These are phyloP conservation scores for Exophiala alcalophila DNA, from an alignment of 2,329 filamentous ascomycete genomes.

Conservation along the genomic window DNA sequence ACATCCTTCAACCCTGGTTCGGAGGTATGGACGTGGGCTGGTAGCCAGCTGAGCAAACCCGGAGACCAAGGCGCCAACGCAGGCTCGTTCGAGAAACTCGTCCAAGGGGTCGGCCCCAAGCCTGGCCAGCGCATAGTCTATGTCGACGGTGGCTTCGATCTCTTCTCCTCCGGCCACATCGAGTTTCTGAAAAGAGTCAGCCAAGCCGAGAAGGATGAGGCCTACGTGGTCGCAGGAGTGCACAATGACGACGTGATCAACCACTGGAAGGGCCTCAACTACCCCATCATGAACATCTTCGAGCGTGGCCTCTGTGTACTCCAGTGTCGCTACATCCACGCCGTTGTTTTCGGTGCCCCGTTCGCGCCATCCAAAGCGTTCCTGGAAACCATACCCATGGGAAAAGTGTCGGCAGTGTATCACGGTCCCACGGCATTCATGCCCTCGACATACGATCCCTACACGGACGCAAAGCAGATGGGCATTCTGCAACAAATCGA, in stretches of 20 bases:
- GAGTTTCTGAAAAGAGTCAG: constrained; percentile 83
- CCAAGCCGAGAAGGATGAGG: constrained; percentile 60
- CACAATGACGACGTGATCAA: constrained; percentile 97
- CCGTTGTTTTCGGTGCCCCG: constrained; percentile 84
- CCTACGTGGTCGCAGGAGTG: constrained; percentile 86
- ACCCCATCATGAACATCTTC: constrained; percentile 99
- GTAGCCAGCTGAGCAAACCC: constrained; percentile 37
- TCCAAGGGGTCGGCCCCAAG: constrained; percentile 67
- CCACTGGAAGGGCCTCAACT: constrained; percentile 94
- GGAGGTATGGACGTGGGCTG: constrained; percentile 80
- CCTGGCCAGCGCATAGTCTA: constrained; percentile 85
- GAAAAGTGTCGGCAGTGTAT: constrained; percentile 76
- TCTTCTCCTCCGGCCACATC: constrained; percentile 96
- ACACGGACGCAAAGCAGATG: constrained; percentile 74
- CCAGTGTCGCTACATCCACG: constrained; percentile 91
- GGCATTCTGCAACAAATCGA: constrained; percentile 80
- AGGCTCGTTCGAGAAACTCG: constrained; percentile 65
- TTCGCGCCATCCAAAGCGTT: constrained; percentile 80
- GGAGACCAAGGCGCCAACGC: constrained; percentile 52
- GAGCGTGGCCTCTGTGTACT: constrained; percentile 93
- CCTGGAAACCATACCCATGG: constrained; percentile 69
- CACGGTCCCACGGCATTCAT: constrained; percentile 96
- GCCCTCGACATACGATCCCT: constrained; percentile 72
- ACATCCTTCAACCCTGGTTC: constrained; percentile 74
- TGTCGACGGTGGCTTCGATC: constrained; percentile 92